phyloP scores from a whole-genome alignment of 2,329 filamentous ascomycete species.

The Sodiomyces alkalinus region DNA sequence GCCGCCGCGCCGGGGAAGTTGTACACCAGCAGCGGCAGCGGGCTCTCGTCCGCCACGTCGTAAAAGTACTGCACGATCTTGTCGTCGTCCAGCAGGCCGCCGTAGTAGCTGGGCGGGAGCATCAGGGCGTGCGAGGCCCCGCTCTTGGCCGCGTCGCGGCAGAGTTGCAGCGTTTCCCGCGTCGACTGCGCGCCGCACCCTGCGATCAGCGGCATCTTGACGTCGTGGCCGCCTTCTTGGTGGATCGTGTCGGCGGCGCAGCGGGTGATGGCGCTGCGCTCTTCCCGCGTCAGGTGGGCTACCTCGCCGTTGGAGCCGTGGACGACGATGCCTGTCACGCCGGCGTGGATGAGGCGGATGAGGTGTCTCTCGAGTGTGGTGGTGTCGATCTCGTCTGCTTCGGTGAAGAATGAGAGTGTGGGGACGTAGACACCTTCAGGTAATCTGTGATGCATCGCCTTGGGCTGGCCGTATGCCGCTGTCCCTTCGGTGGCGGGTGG shows the following conservation, averaged over 20 bases:
- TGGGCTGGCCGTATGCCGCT: constrained; percentile 3
- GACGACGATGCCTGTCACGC: constrained; percentile 51
- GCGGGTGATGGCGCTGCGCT: constrained; percentile 51
- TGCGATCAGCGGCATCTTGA: constrained; percentile 52
- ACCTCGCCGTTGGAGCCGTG: constrained; percentile 65
- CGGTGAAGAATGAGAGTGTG: constrained; percentile 20
- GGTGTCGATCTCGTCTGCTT: constrained; percentile 17
- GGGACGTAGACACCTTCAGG: constrained; percentile 20
- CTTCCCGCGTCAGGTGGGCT: constrained; percentile 52
- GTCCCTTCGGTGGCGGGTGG: not conserved
- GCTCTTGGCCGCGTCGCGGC: constrained; percentile 44
- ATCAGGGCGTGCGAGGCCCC: constrained; percentile 55
- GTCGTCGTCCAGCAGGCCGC: constrained; percentile 38
- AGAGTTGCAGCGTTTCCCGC: constrained; percentile 50
- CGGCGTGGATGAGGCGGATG: constrained; percentile 30
- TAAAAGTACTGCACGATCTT: constrained; percentile 46
- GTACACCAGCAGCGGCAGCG: constrained; percentile 46
- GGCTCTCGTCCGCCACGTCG: constrained; percentile 39
- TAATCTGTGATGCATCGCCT: constrained; percentile 2
- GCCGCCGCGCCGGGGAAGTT: constrained; percentile 45
- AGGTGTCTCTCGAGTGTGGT: constrained; percentile 17
- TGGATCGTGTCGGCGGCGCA: constrained; percentile 57
- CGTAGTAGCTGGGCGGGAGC: constrained; percentile 56
- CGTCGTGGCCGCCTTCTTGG: constrained; percentile 41
- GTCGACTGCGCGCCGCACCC: constrained; percentile 55